Percentiles rank a stretch among this genome's conserved stretches.
Evolutionary conservation across 108 stramenopile genomes (phyloP).

Genomic region (Pseudonitzschia pungens): DNA sequence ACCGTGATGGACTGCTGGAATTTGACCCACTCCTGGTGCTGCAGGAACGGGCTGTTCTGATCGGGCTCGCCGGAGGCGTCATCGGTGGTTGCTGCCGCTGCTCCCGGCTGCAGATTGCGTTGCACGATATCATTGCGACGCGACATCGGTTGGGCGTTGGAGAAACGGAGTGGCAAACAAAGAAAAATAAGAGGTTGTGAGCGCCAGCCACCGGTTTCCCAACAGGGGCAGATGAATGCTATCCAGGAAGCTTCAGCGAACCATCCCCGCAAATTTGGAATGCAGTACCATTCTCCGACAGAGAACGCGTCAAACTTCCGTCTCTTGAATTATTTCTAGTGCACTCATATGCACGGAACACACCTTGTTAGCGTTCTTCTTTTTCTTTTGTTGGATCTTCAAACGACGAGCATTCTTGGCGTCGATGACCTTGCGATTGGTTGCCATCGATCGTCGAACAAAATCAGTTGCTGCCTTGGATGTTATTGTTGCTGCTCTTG

Average conservation of each 20-base stretch:
- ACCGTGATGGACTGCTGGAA: slow-evolving; percentile 84
- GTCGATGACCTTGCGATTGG: slow-evolving; percentile 34
- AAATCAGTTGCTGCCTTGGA: neutral
- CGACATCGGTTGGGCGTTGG: neutral
- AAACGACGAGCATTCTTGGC: slow-evolving; percentile 36
- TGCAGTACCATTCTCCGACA: too few relatives aligned
- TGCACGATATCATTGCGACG: too few relatives aligned
- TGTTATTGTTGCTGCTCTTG: neutral
- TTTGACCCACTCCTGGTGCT: slow-evolving; percentile 82
- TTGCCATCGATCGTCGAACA: slow-evolving; percentile 9
- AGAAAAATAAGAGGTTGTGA: neutral
- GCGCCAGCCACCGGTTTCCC: too few relatives aligned
- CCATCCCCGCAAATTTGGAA: too few relatives aligned
- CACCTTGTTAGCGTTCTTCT: slow-evolving; percentile 24
- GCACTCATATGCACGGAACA: neutral
- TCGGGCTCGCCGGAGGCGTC: neutral
- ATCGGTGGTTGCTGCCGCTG: neutral
- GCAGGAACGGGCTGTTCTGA: slow-evolving; percentile 33
- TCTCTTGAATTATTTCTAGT: too few relatives aligned
- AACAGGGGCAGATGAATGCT: too few relatives aligned
- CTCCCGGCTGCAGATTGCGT: neutral
- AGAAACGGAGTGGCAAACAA: neutral
- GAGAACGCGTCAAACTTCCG: neutral
- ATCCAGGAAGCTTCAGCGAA: too few relatives aligned
- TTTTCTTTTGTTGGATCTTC: slow-evolving; percentile 35